These are phyloP conservation scores for Macrocystidia cucumis DNA, from an alignment of 1,284 basidiomycete genomes.

Conservation along the genomic window DNA sequence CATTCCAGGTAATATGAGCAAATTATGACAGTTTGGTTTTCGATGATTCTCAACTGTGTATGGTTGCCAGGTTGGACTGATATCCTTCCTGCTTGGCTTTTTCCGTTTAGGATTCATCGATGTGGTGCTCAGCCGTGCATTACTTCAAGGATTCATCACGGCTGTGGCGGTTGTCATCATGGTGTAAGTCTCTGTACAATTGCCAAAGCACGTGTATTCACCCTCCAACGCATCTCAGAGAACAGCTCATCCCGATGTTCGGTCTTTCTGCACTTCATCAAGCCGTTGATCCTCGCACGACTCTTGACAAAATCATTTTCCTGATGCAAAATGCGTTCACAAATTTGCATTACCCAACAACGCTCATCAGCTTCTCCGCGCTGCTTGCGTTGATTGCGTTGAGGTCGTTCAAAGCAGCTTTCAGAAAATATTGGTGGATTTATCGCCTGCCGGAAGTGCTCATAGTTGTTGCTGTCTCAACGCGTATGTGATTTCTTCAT, in stretches of 20 bases:
- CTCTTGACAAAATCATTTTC: slow-evolving; percentile 74
- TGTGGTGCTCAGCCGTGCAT: slow-evolving; percentile 85
- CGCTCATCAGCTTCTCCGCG: slow-evolving; percentile 65
- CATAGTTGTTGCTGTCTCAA: slow-evolving; percentile 66
- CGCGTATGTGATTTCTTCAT: slow-evolving; percentile 41
- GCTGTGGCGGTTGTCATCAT: slow-evolving; percentile 73
- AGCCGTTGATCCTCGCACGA: slow-evolving; percentile 48
- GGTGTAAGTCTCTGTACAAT: slow-evolving; percentile 37
- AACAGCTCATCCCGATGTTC: slow-evolving; percentile 79
- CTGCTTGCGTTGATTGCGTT: slow-evolving; percentile 59
- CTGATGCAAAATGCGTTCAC: slow-evolving; percentile 56
- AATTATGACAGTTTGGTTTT: too few relatives aligned
- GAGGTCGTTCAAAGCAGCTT: slow-evolving; percentile 43
- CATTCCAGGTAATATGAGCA: slow-evolving; percentile 80
- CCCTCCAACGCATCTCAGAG: slow-evolving; percentile 30
- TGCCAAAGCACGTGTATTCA: slow-evolving; percentile 5
- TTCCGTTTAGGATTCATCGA: slow-evolving; percentile 91
- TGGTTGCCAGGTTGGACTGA: slow-evolving; percentile 63
- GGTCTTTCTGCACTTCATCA: slow-evolving; percentile 60
- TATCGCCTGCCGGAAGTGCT: slow-evolving; percentile 81
- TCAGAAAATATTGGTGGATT: slow-evolving; percentile 56
- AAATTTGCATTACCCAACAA: slow-evolving; percentile 57
- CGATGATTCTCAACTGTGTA: too few relatives aligned
- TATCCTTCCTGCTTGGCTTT: slow-evolving; percentile 82
- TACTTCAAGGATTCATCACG: slow-evolving; percentile 83